Base-by-base conservation (phyloP, 495 filamentous ascomycete genomes). In the Lasiosphaeria hispida region DNA sequence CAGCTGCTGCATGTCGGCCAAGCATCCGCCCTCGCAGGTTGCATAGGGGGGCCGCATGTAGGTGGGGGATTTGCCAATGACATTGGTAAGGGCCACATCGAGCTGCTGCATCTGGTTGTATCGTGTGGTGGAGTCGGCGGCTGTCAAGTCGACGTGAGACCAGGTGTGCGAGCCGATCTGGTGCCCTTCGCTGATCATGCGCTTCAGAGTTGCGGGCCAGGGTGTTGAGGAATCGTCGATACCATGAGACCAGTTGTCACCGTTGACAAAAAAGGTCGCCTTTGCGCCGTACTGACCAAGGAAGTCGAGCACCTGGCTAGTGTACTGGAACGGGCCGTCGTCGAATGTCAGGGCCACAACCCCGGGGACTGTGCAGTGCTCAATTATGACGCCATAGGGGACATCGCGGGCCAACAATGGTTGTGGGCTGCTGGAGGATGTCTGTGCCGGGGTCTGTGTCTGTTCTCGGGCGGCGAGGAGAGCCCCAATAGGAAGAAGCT, bases 261-360 rank as follows among this genome's bases (percentile, higher is more conserved):
- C 87, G 38, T 84, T 88, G 62, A 90, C 69, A 69, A 90, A 90
- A 68, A 90, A 90, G 10, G 87, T 90, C 2, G 83, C 87, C 50
- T 81, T 83, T 13, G 79, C 80, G 14, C 74, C 66, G 65, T 86
- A 84, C 30, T 70, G 65, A 23, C 61, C 64, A 3, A 72, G 52
- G 11, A 59, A 39, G 14, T 75, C 71, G 38, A 75, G 53, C 41
- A 75, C 49, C 8, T 61, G 59, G 15, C 13, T 39, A 14, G 71
- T 75, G 54, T 69, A 73, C 23, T 58, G 37, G 56, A 63, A 77
- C n/a, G 76, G 76, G 6, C 75, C 75, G 40, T 78, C 75, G 49
- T 78, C 75, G 45, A 75, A 78, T 0, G 75, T 78, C 37, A 78
- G 55, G 9, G 75, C 76, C 14, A 75, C 64, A 14, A 59, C 63